A percentile compares a stretch with the other conserved stretches of the same genome.
These are phyloP conservation scores for Tolypocladium endophyticum DNA, from an alignment of 2,329 filamentous ascomycete species.

Conservation along the genomic window DNA sequence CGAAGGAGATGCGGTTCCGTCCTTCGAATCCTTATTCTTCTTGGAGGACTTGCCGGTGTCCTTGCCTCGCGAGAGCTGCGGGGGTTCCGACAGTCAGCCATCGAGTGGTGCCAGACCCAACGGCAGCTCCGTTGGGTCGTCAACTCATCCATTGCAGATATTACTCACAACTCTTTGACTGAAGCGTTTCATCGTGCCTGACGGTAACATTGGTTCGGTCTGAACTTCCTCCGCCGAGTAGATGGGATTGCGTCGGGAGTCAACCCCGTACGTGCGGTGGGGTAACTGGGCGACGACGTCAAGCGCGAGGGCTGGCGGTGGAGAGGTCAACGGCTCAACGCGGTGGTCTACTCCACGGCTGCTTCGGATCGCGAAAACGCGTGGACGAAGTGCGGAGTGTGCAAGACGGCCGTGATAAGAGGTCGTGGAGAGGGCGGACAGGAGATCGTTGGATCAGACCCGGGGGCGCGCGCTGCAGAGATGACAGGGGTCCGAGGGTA, in stretches of 20 bases:
- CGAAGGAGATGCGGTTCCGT: slow-evolving; percentile 72
- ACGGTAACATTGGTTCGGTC: neutral
- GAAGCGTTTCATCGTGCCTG: slow-evolving; percentile 68
- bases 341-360: neutral
- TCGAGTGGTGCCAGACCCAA: neutral
- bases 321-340: neutral
- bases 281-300: slow-evolving; percentile 20
- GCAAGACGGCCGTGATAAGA: neutral
- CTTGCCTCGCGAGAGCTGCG: slow-evolving; percentile 84
- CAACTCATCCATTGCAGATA: slow-evolving; percentile 13
- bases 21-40: slow-evolving; percentile 62
- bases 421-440: neutral
- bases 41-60: slow-evolving; percentile 73
- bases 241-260: slow-evolving; percentile 1
- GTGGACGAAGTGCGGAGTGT: neutral
- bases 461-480: neutral
- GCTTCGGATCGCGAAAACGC: neutral
- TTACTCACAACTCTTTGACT: slow-evolving; percentile 65
- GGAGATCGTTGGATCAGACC: neutral
- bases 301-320: slow-evolving; percentile 11
- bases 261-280: slow-evolving; percentile 10
- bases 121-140: slow-evolving; percentile 12
- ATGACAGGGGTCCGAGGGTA: neutral
- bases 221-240: neutral
- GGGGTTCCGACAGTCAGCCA: slow-evolving; percentile 1